A percentile compares a stretch with the other conserved stretches of the same genome.
phyloP scores from a whole-genome alignment of 805 yeast genomes.

The Candida stauntonica region DNA sequence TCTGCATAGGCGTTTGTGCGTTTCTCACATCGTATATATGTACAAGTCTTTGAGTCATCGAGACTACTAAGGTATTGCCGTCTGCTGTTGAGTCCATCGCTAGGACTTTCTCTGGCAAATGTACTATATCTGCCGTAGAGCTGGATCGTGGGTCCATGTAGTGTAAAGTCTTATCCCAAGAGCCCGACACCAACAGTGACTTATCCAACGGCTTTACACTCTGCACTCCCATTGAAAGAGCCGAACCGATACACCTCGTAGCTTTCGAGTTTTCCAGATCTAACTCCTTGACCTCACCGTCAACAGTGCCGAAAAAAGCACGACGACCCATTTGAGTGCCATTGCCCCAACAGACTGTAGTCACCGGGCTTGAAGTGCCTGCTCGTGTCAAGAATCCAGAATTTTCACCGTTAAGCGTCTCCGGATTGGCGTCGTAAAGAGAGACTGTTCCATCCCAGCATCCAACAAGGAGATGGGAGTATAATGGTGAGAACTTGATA shows the following conservation, averaged over 20 bases:
- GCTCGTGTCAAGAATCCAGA: slow-evolving; percentile 27
- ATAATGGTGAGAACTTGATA: slow-evolving; percentile 34
- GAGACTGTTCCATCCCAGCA: slow-evolving; percentile 55
- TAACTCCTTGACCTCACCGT: slow-evolving; percentile 48
- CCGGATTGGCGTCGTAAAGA: slow-evolving; percentile 36
- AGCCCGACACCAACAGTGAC: slow-evolving; percentile 44
- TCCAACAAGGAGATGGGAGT: slow-evolving; percentile 41
- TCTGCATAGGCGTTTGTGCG: slow-evolving; percentile 39
- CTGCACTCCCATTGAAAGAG: slow-evolving; percentile 40
- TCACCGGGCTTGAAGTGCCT: slow-evolving; percentile 16
- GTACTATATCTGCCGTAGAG: slow-evolving; percentile 10
- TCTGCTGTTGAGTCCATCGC: slow-evolving; percentile 53
- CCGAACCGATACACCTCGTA: slow-evolving; percentile 23
- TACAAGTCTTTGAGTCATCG: slow-evolving; percentile 47
- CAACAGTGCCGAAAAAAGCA: slow-evolving; percentile 46
- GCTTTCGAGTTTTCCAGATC: slow-evolving; percentile 45
- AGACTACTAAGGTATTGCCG: slow-evolving; percentile 41
- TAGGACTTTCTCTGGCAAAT: slow-evolving; percentile 47
- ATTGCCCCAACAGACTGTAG: slow-evolving; percentile 24
- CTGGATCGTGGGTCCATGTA: slow-evolving; percentile 9
- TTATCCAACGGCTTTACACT: slow-evolving; percentile 18
- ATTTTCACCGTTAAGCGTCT: slow-evolving; percentile 22
- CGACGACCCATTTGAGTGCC: slow-evolving; percentile 19
- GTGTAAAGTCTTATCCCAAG: slow-evolving; percentile 46
- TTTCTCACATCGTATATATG: slow-evolving; percentile 55